Conservation (phyloP, 495 filamentous ascomycete species). For the Penicillium cosmopolitanum region DNA sequence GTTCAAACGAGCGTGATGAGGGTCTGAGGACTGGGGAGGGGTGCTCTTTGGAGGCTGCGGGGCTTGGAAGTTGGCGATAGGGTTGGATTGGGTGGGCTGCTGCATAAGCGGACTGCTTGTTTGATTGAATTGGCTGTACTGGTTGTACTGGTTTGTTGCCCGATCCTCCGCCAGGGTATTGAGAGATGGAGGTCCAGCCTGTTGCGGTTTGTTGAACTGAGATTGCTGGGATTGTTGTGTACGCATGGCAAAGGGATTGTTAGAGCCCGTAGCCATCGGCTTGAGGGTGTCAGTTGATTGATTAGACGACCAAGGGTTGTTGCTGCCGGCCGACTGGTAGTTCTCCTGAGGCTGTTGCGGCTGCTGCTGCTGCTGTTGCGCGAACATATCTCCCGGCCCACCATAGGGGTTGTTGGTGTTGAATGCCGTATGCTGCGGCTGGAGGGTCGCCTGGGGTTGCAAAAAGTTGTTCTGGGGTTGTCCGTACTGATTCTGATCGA, state of each 20-base stretch:
- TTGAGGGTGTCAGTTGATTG: conserved; percentile 50
- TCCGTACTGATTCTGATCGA: conserved; percentile 60
- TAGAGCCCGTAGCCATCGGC: conserved; percentile 79
- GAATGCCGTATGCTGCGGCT: conserved; percentile 76
- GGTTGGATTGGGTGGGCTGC: conserved; percentile 35
- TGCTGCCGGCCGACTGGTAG: conserved; percentile 70
- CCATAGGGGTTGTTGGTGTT: conserved; percentile 71
- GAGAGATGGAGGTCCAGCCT: conserved; percentile 59
- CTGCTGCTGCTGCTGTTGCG: conserved; percentile 54
- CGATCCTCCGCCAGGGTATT: conserved; percentile 73
- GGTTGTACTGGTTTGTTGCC: conserved; percentile 58
- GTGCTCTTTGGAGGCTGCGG: conserved; percentile 51
- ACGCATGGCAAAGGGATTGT: conserved; percentile 87
- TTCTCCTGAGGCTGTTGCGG: conserved; percentile 62
- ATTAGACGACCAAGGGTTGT: conserved; percentile 71
- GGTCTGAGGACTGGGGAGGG: conserved; percentile 56
- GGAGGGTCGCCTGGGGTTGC: conserved; percentile 55
- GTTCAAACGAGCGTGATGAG: conserved; percentile 86
- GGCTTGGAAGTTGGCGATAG: conserved; percentile 55
- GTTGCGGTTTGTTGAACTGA: conserved; percentile 58
- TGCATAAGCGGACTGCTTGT: conserved; percentile 24
- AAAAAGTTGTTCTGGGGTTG: conserved; percentile 55
- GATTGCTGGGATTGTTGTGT: conserved; percentile 52
- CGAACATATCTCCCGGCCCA: conserved; percentile 38
- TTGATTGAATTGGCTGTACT: conserved; percentile 50